phyloP scores from a whole-genome alignment of 2,329 filamentous ascomycete genomes.

The Fusarium sp. region DNA sequence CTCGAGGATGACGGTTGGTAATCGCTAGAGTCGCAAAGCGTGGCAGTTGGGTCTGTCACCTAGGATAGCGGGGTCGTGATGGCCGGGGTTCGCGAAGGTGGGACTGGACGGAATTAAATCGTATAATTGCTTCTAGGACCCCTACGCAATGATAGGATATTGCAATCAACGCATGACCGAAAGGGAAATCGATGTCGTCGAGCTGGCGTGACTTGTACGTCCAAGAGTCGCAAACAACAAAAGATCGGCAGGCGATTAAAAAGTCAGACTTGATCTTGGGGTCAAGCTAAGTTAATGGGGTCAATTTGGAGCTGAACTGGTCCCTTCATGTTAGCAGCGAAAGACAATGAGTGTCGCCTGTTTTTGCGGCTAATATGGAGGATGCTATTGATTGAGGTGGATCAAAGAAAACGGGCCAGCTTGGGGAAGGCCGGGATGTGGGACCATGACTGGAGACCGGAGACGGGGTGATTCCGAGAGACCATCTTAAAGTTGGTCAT shows the following conservation, averaged over 20 bases:
- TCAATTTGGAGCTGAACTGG: conserved; percentile 23
- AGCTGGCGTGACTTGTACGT: not conserved
- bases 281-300: conserved; percentile 25
- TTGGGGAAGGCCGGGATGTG: conserved; percentile 41
- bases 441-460: conserved; percentile 35
- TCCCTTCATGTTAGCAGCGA: conserved; percentile 36
- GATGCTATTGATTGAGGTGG: conserved; percentile 28
- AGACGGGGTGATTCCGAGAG: conserved; percentile 25
- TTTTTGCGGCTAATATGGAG: conserved; percentile 42
- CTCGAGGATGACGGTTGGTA: conserved; percentile 16
- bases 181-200: conserved; percentile 8
- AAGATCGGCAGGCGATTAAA: conserved; percentile 4
- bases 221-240: conserved; percentile 9
- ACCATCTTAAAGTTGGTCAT: conserved; percentile 24
- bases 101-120: conserved; percentile 32
- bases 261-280: not conserved
- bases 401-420: conserved; percentile 35
- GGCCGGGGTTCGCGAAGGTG: conserved; percentile 30
- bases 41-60: conserved; percentile 15
- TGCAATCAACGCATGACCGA: conserved; percentile 36
- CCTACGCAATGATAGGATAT: conserved; percentile 30
- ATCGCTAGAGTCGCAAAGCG: conserved; percentile 22
- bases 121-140: conserved; percentile 34
- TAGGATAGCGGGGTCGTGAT: conserved; percentile 36
- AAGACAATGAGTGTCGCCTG: conserved; percentile 37